phyloP scores from a whole-genome alignment of 768 basidiomycete genomes.

The Floccularia luteovirens region DNA sequence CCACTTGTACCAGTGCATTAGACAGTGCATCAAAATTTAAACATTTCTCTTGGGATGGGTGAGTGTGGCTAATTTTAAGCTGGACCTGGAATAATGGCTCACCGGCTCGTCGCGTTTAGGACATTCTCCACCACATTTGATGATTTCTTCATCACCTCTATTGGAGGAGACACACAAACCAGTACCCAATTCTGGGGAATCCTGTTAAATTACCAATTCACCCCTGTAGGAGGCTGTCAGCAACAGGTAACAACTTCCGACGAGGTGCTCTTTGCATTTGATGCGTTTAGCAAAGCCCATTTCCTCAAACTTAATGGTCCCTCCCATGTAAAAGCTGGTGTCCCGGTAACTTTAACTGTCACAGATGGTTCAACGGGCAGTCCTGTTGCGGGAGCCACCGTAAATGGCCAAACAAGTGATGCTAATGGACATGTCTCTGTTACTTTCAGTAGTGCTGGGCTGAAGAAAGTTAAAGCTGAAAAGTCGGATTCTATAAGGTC shows the following conservation, averaged over 20 bases:
- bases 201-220: slow-evolving; percentile 24
- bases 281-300: slow-evolving; percentile 22
- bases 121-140: slow-evolving; percentile 27
- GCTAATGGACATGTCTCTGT: slow-evolving; percentile 16
- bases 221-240: slow-evolving; percentile 32
- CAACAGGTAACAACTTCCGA: slow-evolving; percentile 21
- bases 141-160: slow-evolving; percentile 34
- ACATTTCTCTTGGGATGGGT: slow-evolving; percentile 34
- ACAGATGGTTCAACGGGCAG: slow-evolving; percentile 24
- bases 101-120: slow-evolving; percentile 10
- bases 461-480: slow-evolving; percentile 19
- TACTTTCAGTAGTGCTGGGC: slow-evolving; percentile 13
- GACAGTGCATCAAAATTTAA: slow-evolving; percentile 26
- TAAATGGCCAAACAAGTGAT: slow-evolving; percentile 10
- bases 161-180: slow-evolving; percentile 21
- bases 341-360: slow-evolving; percentile 25
- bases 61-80: slow-evolving; percentile 1
- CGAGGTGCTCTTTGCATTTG: slow-evolving; percentile 31
- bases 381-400: slow-evolving; percentile 24
- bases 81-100: neutral
- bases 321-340: slow-evolving; percentile 9
- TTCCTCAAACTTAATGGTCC: slow-evolving; percentile 30
- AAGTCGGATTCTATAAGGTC: slow-evolving; percentile 21
- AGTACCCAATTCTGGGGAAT: slow-evolving; percentile 27
- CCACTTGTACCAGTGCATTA: slow-evolving; percentile 35